These are phyloP conservation scores for Martiniozyma abietophila DNA, from an alignment of 805 yeast species.

Conservation along the genomic window DNA sequence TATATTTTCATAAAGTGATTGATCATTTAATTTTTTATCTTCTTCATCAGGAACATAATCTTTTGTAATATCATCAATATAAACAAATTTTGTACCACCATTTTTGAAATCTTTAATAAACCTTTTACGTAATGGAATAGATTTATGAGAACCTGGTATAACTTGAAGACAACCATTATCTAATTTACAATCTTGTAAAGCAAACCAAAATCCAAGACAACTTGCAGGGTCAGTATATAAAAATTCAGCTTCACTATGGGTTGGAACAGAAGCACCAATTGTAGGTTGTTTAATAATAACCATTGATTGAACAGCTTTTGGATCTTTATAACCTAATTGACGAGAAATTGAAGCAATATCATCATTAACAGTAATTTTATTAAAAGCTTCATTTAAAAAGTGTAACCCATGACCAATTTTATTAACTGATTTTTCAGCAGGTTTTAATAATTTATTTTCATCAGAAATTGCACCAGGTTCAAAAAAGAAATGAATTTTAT, in stretches of 20 bases:
- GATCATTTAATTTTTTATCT: conserved; percentile 22
- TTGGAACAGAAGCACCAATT: conserved; percentile 64
- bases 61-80: conserved; percentile 14
- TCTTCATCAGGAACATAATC: conserved; percentile 18
- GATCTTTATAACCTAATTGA: conserved; percentile 47
- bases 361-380: conserved; percentile 39
- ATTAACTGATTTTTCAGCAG: conserved; percentile 52
- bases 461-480: conserved; percentile 55
- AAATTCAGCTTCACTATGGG: conserved; percentile 70
- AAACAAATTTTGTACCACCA: conserved; percentile 50
- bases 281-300: conserved; percentile 70
- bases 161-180: conserved; percentile 63
- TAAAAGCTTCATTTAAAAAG: conserved; percentile 41
- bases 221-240: conserved; percentile 61
- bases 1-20: conserved; percentile 37
- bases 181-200: conserved; percentile 61
- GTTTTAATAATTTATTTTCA: conserved; percentile 40
- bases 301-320: conserved; percentile 72
- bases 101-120: conserved; percentile 47
- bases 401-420: conserved; percentile 78
- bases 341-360: conserved; percentile 43
- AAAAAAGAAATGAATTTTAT: conserved; percentile 59
- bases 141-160: conserved; percentile 63
- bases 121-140: conserved; percentile 45
- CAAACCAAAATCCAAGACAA: conserved; percentile 77